phyloP scores from a whole-genome alignment of 2,329 filamentous ascomycete genomes.

The Cladosporium sp. region DNA sequence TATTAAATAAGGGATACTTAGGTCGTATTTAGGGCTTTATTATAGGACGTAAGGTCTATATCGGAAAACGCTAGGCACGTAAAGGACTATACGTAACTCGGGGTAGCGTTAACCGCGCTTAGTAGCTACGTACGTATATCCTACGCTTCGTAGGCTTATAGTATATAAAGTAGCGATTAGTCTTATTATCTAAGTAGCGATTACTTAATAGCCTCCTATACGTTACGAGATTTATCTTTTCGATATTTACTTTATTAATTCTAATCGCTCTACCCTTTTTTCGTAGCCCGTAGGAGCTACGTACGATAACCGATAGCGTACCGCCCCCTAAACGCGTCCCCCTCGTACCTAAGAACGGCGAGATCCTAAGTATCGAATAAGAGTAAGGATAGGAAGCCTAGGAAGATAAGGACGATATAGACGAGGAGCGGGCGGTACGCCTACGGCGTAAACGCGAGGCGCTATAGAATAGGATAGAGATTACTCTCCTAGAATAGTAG shows the following conservation, averaged over 20 bases:
- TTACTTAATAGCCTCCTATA: background rate
- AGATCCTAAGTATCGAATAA: background rate
- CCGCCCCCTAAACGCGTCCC: background rate
- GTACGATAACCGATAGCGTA: background rate
- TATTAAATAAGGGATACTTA: too few species aligned
- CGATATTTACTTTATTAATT: background rate
- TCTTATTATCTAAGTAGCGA: background rate
- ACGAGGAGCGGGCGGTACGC: background rate
- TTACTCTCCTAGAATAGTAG: background rate
- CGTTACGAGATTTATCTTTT: background rate
- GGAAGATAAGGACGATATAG: background rate
- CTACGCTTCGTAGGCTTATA: background rate
- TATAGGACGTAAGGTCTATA: too few species aligned
- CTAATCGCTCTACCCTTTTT: background rate
- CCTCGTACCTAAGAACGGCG: background rate
- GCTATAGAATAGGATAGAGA: background rate
- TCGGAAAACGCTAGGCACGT: too few species aligned
- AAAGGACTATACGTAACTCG: too few species aligned
- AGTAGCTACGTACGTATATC: background rate
- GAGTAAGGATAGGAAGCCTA: background rate
- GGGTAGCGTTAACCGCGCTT: too few species aligned
- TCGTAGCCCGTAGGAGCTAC: background rate
- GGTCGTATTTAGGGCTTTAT: too few species aligned
- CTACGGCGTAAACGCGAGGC: background rate
- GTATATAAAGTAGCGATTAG: background rate